Conservation (phyloP, 306 rosid species). For the Coriaria nepalensis region DNA sequence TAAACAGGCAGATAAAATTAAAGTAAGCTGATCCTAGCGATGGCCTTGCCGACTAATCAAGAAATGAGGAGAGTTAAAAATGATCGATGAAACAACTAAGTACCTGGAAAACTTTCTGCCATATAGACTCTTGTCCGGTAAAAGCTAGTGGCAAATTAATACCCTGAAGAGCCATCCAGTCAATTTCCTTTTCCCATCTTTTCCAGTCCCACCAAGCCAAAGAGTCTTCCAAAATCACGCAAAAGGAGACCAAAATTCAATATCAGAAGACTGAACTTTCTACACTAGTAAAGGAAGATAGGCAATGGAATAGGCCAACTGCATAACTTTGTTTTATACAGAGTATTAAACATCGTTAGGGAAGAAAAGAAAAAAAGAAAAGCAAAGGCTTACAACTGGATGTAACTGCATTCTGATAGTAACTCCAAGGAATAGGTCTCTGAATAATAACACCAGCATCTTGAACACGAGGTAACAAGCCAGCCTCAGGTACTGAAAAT, state of each 20-base stretch:
- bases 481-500: conserved; percentile 43
- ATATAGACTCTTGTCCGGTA: conserved; percentile 88
- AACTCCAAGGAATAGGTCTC: conserved; percentile 74
- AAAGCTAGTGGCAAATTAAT: conserved; percentile 76
- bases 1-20: too few relatives aligned
- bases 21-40: too few relatives aligned
- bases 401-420: conserved; percentile 89
- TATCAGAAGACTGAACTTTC: too few relatives aligned
- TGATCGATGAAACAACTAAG: too few relatives aligned
- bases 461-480: conserved; percentile 41
- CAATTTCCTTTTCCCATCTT: conserved; percentile 93
- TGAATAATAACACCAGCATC: conserved; percentile 34
- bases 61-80: too few relatives aligned
- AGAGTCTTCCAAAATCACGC: conserved; percentile 48
- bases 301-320: too few relatives aligned
- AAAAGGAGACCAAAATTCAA: too few relatives aligned
- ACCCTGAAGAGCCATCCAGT: conserved; percentile 96
- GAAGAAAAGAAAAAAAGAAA: conserved; percentile 16
- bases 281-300: too few relatives aligned
- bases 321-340: too few relatives aligned
- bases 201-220: conserved; percentile 94
- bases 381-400: conserved; percentile 60
- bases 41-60: too few relatives aligned
- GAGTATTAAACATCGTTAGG: too few relatives aligned
- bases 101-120: conserved; percentile 81